Evolutionary conservation across 495 filamentous ascomycete genomes (phyloP).

Genomic region (Acidiella bohemica): DNA sequence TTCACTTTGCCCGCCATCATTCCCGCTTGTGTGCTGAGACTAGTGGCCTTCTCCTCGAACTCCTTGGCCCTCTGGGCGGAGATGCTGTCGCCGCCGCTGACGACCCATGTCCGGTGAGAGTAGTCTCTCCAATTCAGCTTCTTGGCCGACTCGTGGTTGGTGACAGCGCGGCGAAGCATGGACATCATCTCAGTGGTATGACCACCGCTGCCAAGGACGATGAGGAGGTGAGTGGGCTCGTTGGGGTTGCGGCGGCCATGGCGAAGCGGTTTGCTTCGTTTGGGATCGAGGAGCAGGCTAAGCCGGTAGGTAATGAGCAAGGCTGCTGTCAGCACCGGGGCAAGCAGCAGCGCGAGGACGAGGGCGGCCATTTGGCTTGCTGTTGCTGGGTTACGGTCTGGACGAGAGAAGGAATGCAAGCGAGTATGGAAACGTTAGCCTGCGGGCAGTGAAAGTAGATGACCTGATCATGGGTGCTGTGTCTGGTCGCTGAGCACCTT

Average conservation of each 20-base stretch:
- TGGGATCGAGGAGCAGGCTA: constrained; percentile 26
- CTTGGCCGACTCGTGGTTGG: constrained; percentile 28
- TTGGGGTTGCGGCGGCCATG: constrained; percentile 19
- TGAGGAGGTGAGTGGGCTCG: constrained; percentile 50
- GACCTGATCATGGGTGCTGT: too few species aligned
- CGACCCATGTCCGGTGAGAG: constrained; percentile 66
- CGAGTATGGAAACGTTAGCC: too few species aligned
- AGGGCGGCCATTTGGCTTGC: too few species aligned
- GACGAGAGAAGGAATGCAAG: too few species aligned
- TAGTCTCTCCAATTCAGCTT: constrained; percentile 31
- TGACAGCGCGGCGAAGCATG: constrained; percentile 44
- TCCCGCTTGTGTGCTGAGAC: constrained; percentile 2
- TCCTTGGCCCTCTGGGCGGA: constrained; percentile 51
- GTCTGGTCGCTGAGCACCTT: too few species aligned
- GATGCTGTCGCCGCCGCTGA: constrained; percentile 63
- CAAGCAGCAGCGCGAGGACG: too few species aligned
- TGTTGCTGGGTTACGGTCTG: too few species aligned
- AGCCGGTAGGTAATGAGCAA: too few species aligned
- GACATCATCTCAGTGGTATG: constrained; percentile 91
- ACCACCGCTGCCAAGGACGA: constrained; percentile 83
- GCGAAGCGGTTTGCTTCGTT: constrained; percentile 15
- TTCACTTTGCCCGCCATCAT: constrained; percentile 7
- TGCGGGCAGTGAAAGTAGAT: too few species aligned
- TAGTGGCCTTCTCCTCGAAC: constrained; percentile 38
- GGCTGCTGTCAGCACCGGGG: too few species aligned